These are phyloP conservation scores for Pseudodiploospora longispora DNA, from an alignment of 2,329 filamentous ascomycete genomes.

Conservation along the genomic window DNA sequence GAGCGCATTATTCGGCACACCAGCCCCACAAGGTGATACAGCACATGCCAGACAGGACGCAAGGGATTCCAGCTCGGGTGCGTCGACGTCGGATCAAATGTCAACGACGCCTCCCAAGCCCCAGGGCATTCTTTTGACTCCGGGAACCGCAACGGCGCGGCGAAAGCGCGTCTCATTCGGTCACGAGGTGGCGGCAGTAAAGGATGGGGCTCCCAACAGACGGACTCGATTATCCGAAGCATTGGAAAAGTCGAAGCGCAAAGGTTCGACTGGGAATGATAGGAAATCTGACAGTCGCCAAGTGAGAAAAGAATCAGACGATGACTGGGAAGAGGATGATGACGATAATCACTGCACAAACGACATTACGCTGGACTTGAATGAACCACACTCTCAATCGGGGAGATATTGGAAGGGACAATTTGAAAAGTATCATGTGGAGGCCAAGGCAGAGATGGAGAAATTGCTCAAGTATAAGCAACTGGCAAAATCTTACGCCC, in stretches of 20 bases:
- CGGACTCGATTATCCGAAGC: constrained; percentile 38
- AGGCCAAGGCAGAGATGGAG: constrained; percentile 65
- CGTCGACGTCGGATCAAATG: constrained; percentile 15
- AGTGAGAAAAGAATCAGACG: constrained; percentile 25
- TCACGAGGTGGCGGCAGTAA: constrained; percentile 37
- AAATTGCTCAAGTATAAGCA: constrained; percentile 74
- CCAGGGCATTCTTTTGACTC: constrained; percentile 54
- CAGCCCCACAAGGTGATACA: constrained; percentile 32
- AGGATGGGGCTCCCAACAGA: constrained; percentile 14
- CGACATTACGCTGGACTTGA: constrained; percentile 62
- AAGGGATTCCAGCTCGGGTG: constrained; percentile 6
- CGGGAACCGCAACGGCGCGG: constrained; percentile 51
- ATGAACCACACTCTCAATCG: constrained; percentile 66
- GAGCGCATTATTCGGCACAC: constrained; percentile 55
- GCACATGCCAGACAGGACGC: constrained; percentile 17
- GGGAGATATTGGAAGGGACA: constrained; percentile 75
- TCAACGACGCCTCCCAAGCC: constrained; percentile 41
- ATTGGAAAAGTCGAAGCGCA: constrained; percentile 33
- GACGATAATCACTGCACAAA: constrained; percentile 36
- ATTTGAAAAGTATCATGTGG: constrained; percentile 64
- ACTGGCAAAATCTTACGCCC: constrained; percentile 69
- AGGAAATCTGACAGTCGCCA: constrained; percentile 7
- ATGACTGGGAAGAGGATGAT: constrained; percentile 47
- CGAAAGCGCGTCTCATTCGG: constrained; percentile 61
- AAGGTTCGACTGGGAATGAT: constrained; percentile 20